Evolutionary conservation across 2,329 filamentous ascomycete species (phyloP).

Genomic region (Pestalotiopsis sp.): DNA sequence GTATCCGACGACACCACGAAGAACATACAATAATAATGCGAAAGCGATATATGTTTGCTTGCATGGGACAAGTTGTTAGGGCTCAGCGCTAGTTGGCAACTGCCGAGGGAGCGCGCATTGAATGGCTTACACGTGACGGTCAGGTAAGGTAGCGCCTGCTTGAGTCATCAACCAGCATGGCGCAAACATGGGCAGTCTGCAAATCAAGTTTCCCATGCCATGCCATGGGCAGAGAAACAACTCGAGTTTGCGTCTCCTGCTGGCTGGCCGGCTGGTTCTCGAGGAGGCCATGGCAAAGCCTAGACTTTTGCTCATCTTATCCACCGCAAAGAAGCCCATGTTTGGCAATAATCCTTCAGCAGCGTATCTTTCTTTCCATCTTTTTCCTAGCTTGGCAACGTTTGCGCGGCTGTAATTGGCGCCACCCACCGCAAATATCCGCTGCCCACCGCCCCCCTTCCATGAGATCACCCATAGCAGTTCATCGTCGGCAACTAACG

Average conservation of each 20-base stretch:
- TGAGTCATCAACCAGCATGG: conserved; percentile 3
- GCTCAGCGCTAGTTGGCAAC: background rate
- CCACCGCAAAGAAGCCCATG: background rate
- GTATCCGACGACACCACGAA: background rate
- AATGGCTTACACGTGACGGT: conserved; percentile 1
- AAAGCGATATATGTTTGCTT: background rate
- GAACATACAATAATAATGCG: background rate
- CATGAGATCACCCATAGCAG: background rate
- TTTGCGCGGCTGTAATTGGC: background rate
- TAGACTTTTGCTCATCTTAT: background rate
- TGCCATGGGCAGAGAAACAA: background rate
- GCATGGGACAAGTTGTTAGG: background rate
- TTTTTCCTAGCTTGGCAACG: background rate
- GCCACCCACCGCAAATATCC: background rate
- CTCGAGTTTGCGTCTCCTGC: background rate
- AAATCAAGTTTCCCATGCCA: background rate
- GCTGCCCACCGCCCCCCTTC: background rate
- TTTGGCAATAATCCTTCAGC: background rate
- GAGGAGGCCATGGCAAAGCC: background rate
- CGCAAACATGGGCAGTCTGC: background rate
- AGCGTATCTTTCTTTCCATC: background rate
- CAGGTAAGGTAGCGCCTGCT: background rate
- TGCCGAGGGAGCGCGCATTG: conserved; percentile 1
- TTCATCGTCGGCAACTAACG: conserved; percentile 5
- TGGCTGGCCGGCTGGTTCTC: background rate